A percentile compares a stretch with the other conserved stretches of the same genome.
Conservation (phyloP, 495 filamentous ascomycete species). For the Saxophila tyrrhenica region DNA sequence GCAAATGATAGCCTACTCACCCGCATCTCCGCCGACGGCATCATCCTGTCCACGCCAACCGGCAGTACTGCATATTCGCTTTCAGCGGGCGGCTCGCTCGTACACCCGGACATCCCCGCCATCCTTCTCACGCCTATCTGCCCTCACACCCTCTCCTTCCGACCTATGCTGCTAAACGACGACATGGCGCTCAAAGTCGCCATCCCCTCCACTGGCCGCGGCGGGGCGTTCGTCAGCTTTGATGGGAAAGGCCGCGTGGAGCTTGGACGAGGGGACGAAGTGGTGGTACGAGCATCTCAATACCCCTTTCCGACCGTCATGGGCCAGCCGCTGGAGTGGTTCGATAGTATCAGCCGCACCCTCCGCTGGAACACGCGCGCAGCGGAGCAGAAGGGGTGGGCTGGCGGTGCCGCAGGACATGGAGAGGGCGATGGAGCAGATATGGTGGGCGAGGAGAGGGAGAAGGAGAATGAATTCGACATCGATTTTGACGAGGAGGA, state of each 20-base stretch:
- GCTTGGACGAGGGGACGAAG: constrained; percentile 80
- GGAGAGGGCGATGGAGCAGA: constrained; percentile 36
- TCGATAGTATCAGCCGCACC: constrained; percentile 80
- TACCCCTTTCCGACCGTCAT: constrained; percentile 95
- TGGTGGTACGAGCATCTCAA: constrained; percentile 84
- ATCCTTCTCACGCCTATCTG: constrained; percentile 97
- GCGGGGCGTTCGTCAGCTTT: constrained; percentile 89
- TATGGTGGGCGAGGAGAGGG: constrained; percentile 39
- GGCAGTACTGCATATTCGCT: constrained; percentile 88
- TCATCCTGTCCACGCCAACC: constrained; percentile 93
- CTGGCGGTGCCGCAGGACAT: constrained; percentile 30
- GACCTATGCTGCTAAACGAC: constrained; percentile 97
- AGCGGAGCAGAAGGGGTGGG: constrained; percentile 74
- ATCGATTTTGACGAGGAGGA: constrained; percentile 62
- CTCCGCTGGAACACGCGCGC: constrained; percentile 87
- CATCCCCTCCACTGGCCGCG: constrained; percentile 71
- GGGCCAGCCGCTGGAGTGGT: constrained; percentile 69
- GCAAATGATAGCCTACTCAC: constrained; percentile 88
- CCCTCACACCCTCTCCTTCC: constrained; percentile 90
- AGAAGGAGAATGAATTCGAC: constrained; percentile 47
- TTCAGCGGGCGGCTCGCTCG: constrained; percentile 87
- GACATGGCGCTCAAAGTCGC: constrained; percentile 79
- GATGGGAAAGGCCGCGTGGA: constrained; percentile 94
- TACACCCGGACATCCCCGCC: constrained; percentile 92
- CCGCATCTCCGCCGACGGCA: constrained; percentile 89